Evolutionary conservation across 2,329 filamentous ascomycete species (phyloP), one percentile per base, ranked within the genome.

Genomic region (Xylariaceae sp.): DNA sequence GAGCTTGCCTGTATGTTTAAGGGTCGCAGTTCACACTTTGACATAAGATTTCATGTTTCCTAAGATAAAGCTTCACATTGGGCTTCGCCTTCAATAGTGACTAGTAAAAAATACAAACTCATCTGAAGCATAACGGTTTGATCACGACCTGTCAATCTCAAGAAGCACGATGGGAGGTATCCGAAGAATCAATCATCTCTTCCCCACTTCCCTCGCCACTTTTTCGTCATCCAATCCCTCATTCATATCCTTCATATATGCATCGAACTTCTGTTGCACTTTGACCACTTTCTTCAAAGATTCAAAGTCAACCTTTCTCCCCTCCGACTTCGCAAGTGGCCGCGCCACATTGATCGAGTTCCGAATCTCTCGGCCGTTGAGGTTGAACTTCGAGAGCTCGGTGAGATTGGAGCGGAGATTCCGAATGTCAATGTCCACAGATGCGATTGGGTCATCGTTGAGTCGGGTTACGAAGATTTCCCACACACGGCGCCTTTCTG

Each of bases 301-400:
- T 8, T 52, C 26, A 6, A 52, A 57, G 6, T 34, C 40, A 12
- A 57, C 17, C 17, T 26, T 29, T 28, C 45, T n/a, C 5, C 33
- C 28, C 5, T 52, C 40, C 3, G 31, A 51, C 28, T 52, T 43
- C 2, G 45, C 45, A 8, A 50, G 17, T n/a, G 40, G 44, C 3
- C 45, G 45, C 7, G 69, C 69, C 1, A 67, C 71, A 1, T 64
- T 67, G 9, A 74, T 65, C 0, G 63, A 58, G 47, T 79, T 79
- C 19, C 77, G 71, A 17, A 79, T 78, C 65, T 79, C 72, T 4
- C 75, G 63, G 2, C 77, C 77, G 44, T 79, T 79, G 60, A 79
- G 66, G 12, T 72, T 60, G 24, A 73, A 62, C 4, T 61, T 46
- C 1, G 74, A 70, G 14, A 80, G 61, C 44, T 77, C 69, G 0